Conservation (phyloP, 305 asterid species). For the Caryopteris hybrid region DNA sequence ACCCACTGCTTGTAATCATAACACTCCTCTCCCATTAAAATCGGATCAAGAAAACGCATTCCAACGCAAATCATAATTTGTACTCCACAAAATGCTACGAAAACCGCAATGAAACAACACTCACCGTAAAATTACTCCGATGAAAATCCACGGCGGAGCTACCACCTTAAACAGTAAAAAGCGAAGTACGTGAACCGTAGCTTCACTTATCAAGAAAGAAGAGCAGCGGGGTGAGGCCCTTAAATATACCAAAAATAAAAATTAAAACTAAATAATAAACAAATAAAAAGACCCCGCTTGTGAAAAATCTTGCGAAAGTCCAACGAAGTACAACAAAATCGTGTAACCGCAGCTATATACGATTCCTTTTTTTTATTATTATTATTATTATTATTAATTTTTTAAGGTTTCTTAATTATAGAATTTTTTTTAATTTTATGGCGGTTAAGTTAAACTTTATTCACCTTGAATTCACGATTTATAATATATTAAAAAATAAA, state of each 20-base stretch:
- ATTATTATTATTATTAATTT: no score
- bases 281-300: background rate
- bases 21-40: constrained; percentile 33
- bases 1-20: constrained; percentile 24
- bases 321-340: constrained; percentile 24
- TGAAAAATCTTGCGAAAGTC: constrained; percentile 26
- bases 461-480: no score
- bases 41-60: constrained; percentile 44
- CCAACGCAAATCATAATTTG: constrained; percentile 11
- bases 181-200: constrained; percentile 34
- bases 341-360: no score
- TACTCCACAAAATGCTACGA: no score
- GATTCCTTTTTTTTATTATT: background rate
- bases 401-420: no score
- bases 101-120: background rate
- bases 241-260: constrained; percentile 17
- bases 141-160: background rate
- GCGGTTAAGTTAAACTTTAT: no score
- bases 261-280: background rate
- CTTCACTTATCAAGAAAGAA: constrained; percentile 39
- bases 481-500: no score
- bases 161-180: background rate
- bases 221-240: constrained; percentile 21
- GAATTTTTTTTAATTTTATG: no score
- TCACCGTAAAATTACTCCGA: constrained; percentile 21